These are phyloP conservation scores for Boechera divaricarpa DNA, from an alignment of 345 rosid genomes.

Conservation along the genomic window DNA sequence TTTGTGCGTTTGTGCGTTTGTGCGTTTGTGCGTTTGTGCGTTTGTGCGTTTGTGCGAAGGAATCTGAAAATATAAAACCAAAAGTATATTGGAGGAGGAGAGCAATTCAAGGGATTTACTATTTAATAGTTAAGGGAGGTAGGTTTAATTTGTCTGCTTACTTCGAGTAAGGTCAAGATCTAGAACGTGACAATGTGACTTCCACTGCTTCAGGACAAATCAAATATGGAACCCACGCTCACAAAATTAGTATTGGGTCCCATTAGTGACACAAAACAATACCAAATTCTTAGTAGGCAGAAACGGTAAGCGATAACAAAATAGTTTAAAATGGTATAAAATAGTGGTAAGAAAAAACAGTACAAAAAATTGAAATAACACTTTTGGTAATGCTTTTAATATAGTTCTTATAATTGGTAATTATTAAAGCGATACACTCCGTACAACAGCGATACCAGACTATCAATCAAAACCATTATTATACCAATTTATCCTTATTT, in stretches of 20 bases:
- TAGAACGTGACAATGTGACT: slow-evolving; percentile 43
- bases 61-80: slow-evolving; percentile 21
- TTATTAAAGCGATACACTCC: too few relatives aligned
- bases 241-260: not conserved
- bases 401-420: too few relatives aligned
- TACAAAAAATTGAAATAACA: too few relatives aligned
- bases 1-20: slow-evolving; percentile 10
- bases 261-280: too few relatives aligned
- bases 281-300: rapidly evolving
- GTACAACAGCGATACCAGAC: too few relatives aligned
- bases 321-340: too few relatives aligned
- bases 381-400: too few relatives aligned
- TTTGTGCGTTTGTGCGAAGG: not conserved
- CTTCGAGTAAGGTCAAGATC: slow-evolving; percentile 35
- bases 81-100: not conserved
- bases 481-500: not conserved
- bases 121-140: not conserved
- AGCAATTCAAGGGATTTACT: slow-evolving; percentile 12
- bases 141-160: slow-evolving; percentile 36
- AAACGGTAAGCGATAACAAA: too few relatives aligned
- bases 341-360: too few relatives aligned
- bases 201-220: slow-evolving; percentile 36
- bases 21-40: not conserved
- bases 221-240: not conserved
- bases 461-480: too few relatives aligned